Conservation (phyloP, 2,329 filamentous ascomycete genomes). For the Hypoxylon sp. region DNA sequence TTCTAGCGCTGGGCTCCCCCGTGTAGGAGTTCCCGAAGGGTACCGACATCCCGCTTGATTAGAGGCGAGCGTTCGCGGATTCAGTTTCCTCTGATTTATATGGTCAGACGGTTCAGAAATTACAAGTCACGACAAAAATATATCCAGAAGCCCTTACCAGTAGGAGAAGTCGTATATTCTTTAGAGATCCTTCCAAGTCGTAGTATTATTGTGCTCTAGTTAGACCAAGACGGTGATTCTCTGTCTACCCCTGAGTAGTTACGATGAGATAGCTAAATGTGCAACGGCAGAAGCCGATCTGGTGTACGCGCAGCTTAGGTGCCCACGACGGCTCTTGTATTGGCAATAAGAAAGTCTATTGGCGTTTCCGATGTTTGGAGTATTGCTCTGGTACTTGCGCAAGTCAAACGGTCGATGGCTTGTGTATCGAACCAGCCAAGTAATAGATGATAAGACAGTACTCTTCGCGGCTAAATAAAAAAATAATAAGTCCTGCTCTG, state of each 20-base stretch:
- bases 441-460: neutral
- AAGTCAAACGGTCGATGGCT: slow-evolving; percentile 1
- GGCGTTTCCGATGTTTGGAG: neutral
- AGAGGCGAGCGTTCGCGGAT: neutral
- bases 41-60: neutral
- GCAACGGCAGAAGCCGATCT: neutral
- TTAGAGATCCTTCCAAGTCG: neutral
- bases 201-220: too few species aligned
- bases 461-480: slow-evolving; percentile 12
- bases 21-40: neutral
- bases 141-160: neutral
- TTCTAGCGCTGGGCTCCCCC: neutral
- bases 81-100: neutral
- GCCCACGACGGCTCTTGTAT: neutral
- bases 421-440: slow-evolving; percentile 2
- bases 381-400: neutral
- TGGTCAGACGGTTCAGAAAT: neutral
- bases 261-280: neutral
- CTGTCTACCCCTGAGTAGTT: neutral
- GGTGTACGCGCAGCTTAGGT: neutral
- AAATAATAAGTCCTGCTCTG: neutral
- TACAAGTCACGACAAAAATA: neutral
- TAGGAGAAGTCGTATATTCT: too few species aligned
- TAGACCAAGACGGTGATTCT: neutral
- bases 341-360: neutral